These are phyloP conservation scores for Mortierella sp. DNA, from an alignment of 371 early-diverging fungal genomes.

Conservation along the genomic window DNA sequence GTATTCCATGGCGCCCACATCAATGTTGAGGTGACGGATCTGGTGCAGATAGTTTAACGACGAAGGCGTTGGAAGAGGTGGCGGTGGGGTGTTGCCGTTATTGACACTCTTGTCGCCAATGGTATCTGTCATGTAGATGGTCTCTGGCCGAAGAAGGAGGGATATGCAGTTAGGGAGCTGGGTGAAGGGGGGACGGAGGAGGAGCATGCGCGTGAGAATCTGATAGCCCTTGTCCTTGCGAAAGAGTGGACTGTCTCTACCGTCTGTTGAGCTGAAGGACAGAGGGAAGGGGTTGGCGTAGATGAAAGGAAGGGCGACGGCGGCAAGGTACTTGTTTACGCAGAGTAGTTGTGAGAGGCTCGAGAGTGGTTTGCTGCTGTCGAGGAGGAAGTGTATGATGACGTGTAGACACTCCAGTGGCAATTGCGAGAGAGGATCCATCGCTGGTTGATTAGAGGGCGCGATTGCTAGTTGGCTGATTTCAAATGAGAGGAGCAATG, in stretches of 20 bases:
- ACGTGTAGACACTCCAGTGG: slow-evolving; percentile 4
- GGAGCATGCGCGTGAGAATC: neutral
- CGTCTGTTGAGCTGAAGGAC: neutral
- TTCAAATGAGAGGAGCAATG: no score
- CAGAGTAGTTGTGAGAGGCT: neutral
- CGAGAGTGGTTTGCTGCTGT: neutral
- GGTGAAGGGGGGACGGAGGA: neutral
- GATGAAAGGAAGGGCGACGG: neutral
- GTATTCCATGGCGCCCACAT: neutral
- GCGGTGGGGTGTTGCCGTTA: neutral
- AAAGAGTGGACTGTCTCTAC: neutral
- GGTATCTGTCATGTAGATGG: neutral
- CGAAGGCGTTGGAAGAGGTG: neutral
- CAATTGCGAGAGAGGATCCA: neutral
- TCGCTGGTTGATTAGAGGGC: neutral
- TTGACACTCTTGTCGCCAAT: neutral
- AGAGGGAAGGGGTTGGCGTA: neutral
- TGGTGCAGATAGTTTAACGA: neutral
- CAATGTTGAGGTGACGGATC: neutral
- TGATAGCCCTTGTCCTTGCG: neutral
- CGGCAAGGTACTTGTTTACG: neutral
- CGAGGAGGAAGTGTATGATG: neutral
- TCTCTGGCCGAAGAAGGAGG: neutral
- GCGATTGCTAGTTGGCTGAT: no score
- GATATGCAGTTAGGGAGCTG: neutral